phyloP scores from a whole-genome alignment of 2,329 filamentous ascomycete species.

The Mollisiaceae sp. region DNA sequence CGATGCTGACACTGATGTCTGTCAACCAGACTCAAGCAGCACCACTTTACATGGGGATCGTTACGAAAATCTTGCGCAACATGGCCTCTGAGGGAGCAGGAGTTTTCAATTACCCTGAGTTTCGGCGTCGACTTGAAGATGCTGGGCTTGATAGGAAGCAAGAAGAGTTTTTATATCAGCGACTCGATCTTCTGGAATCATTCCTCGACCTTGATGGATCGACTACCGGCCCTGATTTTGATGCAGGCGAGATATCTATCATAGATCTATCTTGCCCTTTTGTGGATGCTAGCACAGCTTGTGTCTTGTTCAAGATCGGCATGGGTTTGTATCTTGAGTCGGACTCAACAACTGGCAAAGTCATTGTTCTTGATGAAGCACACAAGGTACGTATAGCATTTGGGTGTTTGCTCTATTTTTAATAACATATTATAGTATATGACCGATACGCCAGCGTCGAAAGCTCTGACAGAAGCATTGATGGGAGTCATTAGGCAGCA shows the following conservation, averaged over 20 bases:
- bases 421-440: slow-evolving; percentile 54
- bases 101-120: slow-evolving; percentile 51
- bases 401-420: too few relatives aligned
- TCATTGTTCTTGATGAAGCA: slow-evolving; percentile 78
- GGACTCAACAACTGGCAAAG: slow-evolving; percentile 53
- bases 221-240: slow-evolving; percentile 56
- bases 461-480: slow-evolving; percentile 64
- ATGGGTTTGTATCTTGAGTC: slow-evolving; percentile 67
- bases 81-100: slow-evolving; percentile 25
- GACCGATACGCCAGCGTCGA: slow-evolving; percentile 58
- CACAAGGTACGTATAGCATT: slow-evolving; percentile 61
- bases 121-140: slow-evolving; percentile 45
- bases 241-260: slow-evolving; percentile 52
- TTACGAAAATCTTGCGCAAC: slow-evolving; percentile 29
- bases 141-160: slow-evolving; percentile 50
- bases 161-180: slow-evolving; percentile 61
- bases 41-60: slow-evolving; percentile 29
- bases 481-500: slow-evolving; percentile 70
- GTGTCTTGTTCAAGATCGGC: slow-evolving; percentile 74
- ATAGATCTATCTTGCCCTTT: slow-evolving; percentile 77
- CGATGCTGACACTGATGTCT: slow-evolving; percentile 31
- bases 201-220: slow-evolving; percentile 25
- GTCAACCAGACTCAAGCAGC: slow-evolving; percentile 22
- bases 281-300: slow-evolving; percentile 68
- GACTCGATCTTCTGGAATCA: slow-evolving; percentile 63